phyloP scores from a whole-genome alignment of 1,139 yeast genomes.

The Zygoascus sp. region DNA sequence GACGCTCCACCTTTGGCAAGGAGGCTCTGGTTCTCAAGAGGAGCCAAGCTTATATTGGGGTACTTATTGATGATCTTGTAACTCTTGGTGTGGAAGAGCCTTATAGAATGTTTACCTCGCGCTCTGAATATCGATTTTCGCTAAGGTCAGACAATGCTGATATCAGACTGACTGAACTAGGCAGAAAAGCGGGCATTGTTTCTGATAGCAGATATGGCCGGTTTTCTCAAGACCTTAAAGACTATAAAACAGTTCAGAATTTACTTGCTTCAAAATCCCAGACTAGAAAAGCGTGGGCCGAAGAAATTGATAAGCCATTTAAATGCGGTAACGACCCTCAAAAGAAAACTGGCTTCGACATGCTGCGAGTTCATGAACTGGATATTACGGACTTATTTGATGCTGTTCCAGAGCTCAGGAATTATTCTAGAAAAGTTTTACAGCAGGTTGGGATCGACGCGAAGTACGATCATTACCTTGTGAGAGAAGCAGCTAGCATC shows the following conservation, averaged over 20 bases:
- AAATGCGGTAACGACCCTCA: constrained; percentile 39
- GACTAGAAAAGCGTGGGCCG: constrained; percentile 55
- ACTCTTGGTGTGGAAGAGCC: constrained; percentile 98
- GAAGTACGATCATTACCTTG: constrained; percentile 74
- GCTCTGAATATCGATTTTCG: constrained; percentile 88
- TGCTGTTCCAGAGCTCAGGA: constrained; percentile 35
- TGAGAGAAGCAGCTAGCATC: constrained; percentile 65
- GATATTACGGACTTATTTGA: constrained; percentile 33
- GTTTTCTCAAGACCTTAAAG: constrained; percentile 44
- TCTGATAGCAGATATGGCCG: constrained; percentile 53
- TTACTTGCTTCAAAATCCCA: constrained; percentile 45
- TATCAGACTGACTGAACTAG: constrained; percentile 66
- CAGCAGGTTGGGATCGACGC: constrained; percentile 73
- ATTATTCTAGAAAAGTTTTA: constrained; percentile 50
- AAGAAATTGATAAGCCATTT: constrained; percentile 34
- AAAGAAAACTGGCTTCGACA: constrained; percentile 52
- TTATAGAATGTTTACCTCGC: constrained; percentile 94
- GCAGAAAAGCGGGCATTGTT: constrained; percentile 65
- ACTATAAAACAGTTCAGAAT: constrained; percentile 44
- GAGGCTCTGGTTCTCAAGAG: constrained; percentile 56
- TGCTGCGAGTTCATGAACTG: constrained; percentile 46
- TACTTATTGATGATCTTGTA: constrained; percentile 85
- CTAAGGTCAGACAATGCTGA: constrained; percentile 96
- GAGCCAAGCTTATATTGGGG: constrained; percentile 87
- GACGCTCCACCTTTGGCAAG: constrained; percentile 42